phyloP scores from a whole-genome alignment of 1,139 yeast species.

The Geotrichum fermentans region DNA sequence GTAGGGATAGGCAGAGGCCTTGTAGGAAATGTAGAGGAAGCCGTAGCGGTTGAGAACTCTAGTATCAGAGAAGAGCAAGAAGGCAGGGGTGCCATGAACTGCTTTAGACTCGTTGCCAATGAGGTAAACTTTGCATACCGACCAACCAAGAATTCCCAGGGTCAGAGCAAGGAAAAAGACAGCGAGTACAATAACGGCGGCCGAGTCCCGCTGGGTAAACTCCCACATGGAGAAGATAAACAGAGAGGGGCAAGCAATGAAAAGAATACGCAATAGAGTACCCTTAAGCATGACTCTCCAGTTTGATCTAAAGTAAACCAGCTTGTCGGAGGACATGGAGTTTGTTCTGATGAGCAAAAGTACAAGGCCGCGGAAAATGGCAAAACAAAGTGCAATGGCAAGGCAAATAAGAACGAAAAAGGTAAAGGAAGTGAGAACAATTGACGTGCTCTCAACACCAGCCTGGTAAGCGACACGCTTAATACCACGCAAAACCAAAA shows the following conservation, averaged over 20 bases:
- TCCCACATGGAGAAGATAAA: conserved; percentile 84
- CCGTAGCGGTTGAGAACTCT: conserved; percentile 81
- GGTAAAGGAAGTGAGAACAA: conserved; percentile 81
- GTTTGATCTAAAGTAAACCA: conserved; percentile 60
- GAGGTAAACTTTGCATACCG: conserved; percentile 60
- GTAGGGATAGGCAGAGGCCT: conserved; percentile 82
- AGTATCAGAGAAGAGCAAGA: conserved; percentile 77
- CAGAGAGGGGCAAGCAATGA: conserved; percentile 58
- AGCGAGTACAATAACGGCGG: conserved; percentile 80
- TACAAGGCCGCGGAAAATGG: conserved; percentile 24
- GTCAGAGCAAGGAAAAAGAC: conserved; percentile 59
- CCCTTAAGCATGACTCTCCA: conserved; percentile 84
- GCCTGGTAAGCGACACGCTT: conserved; percentile 85
- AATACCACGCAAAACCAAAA: conserved; percentile 72
- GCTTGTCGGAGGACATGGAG: conserved; percentile 29
- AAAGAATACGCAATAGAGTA: conserved; percentile 69
- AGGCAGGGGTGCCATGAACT: conserved; percentile 84
- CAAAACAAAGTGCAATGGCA: conserved; percentile 31
- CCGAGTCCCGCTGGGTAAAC: conserved; percentile 75
- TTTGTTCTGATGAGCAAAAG: conserved; percentile 21
- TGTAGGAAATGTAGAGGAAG: conserved; percentile 81
- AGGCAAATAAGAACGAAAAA: conserved; percentile 67
- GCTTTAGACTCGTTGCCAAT: conserved; percentile 68
- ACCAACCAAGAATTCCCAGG: conserved; percentile 61
- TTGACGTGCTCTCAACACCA: conserved; percentile 73